phyloP scores from a whole-genome alignment of 2,329 filamentous ascomycete species.

The Beauveria australis region DNA sequence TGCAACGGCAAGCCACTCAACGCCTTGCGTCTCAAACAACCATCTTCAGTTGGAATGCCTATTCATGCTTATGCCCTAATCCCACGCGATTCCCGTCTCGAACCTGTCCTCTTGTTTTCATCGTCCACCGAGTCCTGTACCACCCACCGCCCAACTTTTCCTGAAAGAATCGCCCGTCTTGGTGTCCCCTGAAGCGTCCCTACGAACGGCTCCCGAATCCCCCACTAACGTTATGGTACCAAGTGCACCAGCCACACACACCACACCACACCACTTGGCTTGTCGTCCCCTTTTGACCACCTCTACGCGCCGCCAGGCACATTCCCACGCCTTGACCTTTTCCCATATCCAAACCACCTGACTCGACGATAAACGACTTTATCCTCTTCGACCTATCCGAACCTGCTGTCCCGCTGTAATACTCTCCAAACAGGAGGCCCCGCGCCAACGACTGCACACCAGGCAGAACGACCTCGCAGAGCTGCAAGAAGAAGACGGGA shows the following conservation, averaged over 20 bases:
- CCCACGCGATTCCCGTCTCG: neutral
- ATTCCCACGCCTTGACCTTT: neutral
- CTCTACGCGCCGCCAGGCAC: neutral
- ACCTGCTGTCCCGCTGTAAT: neutral
- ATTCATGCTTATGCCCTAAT: neutral
- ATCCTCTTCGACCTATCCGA: neutral
- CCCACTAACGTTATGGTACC: neutral
- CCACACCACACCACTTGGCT: conserved; percentile 3
- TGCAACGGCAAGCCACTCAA: neutral
- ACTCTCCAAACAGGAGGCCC: neutral
- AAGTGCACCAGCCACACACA: conserved; percentile 1
- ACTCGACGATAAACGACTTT: conserved; percentile 1
- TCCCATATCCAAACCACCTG: neutral
- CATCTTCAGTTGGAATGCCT: neutral
- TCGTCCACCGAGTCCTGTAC: neutral
- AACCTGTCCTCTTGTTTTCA: neutral
- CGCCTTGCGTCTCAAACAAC: conserved; percentile 4
- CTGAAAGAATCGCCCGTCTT: neutral
- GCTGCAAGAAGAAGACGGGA: neutral
- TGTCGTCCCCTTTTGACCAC: conserved; percentile 8
- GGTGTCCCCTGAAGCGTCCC: neutral
- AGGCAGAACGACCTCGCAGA: neutral
- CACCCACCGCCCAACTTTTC: neutral
- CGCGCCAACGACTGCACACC: neutral
- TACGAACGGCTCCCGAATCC: neutral